Percentiles rank a stretch among this genome's conserved stretches.
phyloP scores from a whole-genome alignment of 2,329 filamentous ascomycete genomes.

The Colletotrichum shisoi region DNA sequence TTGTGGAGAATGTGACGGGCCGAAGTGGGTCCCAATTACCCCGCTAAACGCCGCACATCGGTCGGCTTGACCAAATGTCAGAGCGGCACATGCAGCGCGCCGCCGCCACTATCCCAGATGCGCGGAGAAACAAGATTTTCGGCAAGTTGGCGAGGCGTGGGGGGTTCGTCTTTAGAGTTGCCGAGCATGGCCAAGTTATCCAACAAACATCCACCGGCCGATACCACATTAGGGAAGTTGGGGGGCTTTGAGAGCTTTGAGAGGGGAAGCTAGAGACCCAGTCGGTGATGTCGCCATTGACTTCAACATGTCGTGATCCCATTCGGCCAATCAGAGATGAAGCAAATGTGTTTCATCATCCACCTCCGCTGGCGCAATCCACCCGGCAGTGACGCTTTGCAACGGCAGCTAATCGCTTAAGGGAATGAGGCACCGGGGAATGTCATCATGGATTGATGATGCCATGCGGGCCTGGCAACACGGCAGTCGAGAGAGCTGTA shows the following conservation, averaged over 20 bases:
- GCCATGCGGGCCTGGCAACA: constrained; percentile 25
- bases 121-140: constrained; percentile 26
- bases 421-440: constrained; percentile 24
- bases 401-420: constrained; percentile 24
- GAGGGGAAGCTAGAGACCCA: constrained; percentile 6
- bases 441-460: constrained; percentile 38
- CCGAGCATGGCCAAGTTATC: constrained; percentile 6
- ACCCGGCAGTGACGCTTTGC: constrained; percentile 12
- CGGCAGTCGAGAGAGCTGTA: neutral
- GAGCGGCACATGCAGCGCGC: neutral
- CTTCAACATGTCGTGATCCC: constrained; percentile 35
- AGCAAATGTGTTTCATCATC: constrained; percentile 3
- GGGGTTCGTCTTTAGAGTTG: constrained; percentile 12
- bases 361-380: constrained; percentile 5
- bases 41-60: neutral
- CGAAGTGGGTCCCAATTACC: neutral
- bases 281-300: constrained; percentile 34
- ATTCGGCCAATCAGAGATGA: constrained; percentile 10
- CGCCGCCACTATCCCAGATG: no score
- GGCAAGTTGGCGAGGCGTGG: neutral
- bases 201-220: neutral
- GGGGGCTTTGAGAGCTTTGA: neutral
- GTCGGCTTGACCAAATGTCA: neutral
- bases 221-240: neutral
- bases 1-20: neutral